These are phyloP conservation scores for Lentinula detonsa DNA, from an alignment of 768 basidiomycete genomes.

Conservation along the genomic window DNA sequence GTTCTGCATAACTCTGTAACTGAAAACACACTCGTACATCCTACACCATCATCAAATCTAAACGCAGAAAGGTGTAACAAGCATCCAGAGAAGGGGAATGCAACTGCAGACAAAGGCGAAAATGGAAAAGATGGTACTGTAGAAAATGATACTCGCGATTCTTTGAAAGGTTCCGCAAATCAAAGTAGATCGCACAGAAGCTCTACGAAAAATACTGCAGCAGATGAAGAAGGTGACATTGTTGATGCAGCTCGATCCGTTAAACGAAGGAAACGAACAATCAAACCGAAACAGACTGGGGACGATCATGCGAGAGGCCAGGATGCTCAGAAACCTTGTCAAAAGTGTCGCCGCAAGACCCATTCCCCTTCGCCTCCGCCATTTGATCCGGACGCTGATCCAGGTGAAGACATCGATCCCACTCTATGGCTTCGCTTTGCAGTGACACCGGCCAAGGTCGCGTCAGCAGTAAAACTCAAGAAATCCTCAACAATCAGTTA, in stretches of 20 bases:
- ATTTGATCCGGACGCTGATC: conserved; percentile 54
- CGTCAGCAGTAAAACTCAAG: conserved; percentile 69
- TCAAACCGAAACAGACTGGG: background rate
- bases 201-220: background rate
- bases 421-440: conserved; percentile 79
- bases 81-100: background rate
- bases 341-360: conserved; percentile 22
- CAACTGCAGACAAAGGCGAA: background rate
- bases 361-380: conserved; percentile 47
- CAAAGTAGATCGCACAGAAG: background rate
- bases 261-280: conserved; percentile 9
- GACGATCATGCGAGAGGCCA: background rate
- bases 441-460: conserved; percentile 75
- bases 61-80: background rate
- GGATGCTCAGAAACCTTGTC: conserved; percentile 2
- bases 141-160: background rate
- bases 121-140: background rate
- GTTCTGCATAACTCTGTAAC: background rate
- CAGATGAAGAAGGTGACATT: background rate
- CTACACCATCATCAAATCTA: background rate
- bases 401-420: conserved; percentile 78
- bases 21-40: background rate
- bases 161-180: background rate
- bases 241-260: background rate
- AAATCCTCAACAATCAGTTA: conserved; percentile 50